Conservation (phyloP, 306 rosid species). For the Castanea crenata region DNA sequence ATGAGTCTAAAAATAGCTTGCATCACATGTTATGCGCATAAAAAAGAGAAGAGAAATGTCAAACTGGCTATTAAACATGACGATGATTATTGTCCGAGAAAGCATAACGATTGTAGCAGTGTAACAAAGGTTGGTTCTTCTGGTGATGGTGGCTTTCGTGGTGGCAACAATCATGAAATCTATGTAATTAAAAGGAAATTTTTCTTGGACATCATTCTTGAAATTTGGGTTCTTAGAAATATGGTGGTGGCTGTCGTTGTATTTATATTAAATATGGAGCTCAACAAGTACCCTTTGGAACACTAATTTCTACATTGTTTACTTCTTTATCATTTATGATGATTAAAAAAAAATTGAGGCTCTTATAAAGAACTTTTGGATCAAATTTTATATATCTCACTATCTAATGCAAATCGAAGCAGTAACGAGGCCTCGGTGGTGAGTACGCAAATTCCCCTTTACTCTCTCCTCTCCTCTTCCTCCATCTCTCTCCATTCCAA, state of each 20-base stretch:
- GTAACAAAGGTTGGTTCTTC: no score
- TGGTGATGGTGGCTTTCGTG: no score
- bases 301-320: background rate
- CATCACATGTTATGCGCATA: background rate
- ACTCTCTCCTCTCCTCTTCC: no score
- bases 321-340: no score
- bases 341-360: background rate
- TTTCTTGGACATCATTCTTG: background rate
- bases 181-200: background rate
- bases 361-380: background rate
- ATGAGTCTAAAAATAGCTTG: no score
- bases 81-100: background rate
- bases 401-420: no score
- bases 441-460: no score
- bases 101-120: background rate
- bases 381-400: no score
- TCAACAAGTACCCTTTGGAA: background rate
- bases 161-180: background rate
- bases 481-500: no score
- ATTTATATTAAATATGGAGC: background rate
- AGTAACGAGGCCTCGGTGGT: no score
- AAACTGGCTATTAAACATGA: background rate
- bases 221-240: background rate
- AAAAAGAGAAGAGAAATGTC: background rate
- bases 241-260: background rate